Evolutionary conservation across 495 filamentous ascomycete species (phyloP), one percentile per base, ranked within the genome.

Genomic region (Penicillium canescens): DNA sequence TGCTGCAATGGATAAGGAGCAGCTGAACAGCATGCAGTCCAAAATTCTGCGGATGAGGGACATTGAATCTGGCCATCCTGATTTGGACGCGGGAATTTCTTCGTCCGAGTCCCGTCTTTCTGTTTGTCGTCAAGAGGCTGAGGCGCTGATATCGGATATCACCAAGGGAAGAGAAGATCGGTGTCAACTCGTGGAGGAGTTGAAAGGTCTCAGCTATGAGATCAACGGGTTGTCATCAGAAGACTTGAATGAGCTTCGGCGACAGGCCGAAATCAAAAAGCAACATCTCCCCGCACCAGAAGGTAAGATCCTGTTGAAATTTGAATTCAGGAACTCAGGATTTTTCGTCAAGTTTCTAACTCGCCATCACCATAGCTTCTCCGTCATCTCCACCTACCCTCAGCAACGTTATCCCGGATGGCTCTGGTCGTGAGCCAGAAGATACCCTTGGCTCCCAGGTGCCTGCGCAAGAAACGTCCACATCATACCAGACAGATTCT

Each of bases 91-190:
- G 26, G 73, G 80, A 41, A 76, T 88, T 12, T 65, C 75, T 50
- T 69, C 60, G 34, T 64, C 66, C 11, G 69, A 69, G 56, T 66
- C 69, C 2, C 82, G 73, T 51, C 66, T 91, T 18, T 77, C 77
- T 45, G 65, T 77, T 33, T 56, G 87, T 42, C 74, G 75, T 35
- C 68, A 77, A 31, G 82, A 90, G 63, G 78, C 86, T 52, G 77
- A 75, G 37, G 76, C 71, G 21, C 71, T 91, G 7, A 71, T 87
- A 52, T 73, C 76, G 6, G 82, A 86, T 54, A 78, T 88, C 8
- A 76, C 81, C 35, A 77, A 71, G 57, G 72, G 62, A 10, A 63
- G 63, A 50, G 60, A 70, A 50, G 69, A 65, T 12, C 60, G 66
- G 12, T 55, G 68, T 44, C 75, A 70, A 39, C 70, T 87, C 34